phyloP scores from a whole-genome alignment of 192 early-diverging fungal species.

The Dissophora ornata region DNA sequence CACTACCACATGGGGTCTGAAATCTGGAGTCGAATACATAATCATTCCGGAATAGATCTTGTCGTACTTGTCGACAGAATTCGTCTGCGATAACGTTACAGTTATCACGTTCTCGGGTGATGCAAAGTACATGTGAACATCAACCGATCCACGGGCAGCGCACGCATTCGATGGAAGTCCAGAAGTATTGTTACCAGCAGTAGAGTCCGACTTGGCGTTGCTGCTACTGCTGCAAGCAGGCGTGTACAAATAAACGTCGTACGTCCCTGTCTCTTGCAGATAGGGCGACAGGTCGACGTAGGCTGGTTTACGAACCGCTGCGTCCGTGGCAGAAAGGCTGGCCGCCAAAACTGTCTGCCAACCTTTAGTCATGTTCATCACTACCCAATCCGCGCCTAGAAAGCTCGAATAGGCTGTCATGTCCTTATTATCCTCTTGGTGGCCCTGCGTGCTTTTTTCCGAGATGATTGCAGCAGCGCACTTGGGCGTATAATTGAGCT shows the following conservation, averaged over 20 bases:
- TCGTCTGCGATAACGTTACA: constrained; percentile 58
- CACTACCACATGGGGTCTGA: constrained; percentile 63
- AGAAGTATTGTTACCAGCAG: background rate
- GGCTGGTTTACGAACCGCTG: constrained; percentile 4
- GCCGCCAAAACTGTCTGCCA: constrained; percentile 45
- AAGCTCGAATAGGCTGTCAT: constrained; percentile 23
- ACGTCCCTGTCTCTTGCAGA: constrained; percentile 70
- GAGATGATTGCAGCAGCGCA: background rate
- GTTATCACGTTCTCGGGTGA: constrained; percentile 36
- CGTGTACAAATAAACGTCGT: constrained; percentile 64
- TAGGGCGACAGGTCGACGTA: constrained; percentile 59
- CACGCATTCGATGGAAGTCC: constrained; percentile 28
- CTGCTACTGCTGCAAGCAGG: constrained; percentile 61
- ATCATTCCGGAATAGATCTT: constrained; percentile 63
- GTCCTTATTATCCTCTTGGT: constrained; percentile 7
- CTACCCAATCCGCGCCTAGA: constrained; percentile 35
- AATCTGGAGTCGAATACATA: constrained; percentile 56
- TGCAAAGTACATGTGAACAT: constrained; percentile 47
- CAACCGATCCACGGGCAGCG: constrained; percentile 25
- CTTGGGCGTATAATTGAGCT: constrained; percentile 10
- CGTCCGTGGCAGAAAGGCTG: constrained; percentile 18
- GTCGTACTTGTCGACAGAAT: constrained; percentile 53
- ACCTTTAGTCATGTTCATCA: constrained; percentile 21
- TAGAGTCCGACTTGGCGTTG: background rate
- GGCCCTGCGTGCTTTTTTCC: background rate